These are phyloP conservation scores for Trichosanthes truncata DNA, from an alignment of 306 rosid species.

Conservation along the genomic window DNA sequence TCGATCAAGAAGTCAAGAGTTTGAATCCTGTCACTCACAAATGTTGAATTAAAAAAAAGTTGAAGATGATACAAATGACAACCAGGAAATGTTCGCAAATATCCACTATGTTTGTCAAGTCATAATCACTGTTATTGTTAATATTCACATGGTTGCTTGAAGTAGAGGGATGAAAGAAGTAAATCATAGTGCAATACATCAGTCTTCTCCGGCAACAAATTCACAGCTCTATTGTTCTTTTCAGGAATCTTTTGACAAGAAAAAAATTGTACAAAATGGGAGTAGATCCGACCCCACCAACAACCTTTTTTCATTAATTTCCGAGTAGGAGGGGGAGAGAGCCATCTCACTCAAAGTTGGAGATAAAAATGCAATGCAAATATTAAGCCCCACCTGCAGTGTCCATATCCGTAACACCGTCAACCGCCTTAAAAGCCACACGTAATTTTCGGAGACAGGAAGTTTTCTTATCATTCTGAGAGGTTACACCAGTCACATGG, in stretches of 20 bases:
- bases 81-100: not conserved
- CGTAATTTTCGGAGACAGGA: constrained; percentile 63
- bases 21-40: too few relatives aligned
- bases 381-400: constrained; percentile 72
- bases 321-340: not conserved
- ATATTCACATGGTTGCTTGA: not conserved
- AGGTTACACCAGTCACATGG: constrained; percentile 62
- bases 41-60: not conserved
- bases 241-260: not conserved
- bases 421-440: constrained; percentile 65
- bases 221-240: not conserved
- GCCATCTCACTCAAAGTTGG: constrained; percentile 11
- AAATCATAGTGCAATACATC: constrained; percentile 5
- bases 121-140: not conserved
- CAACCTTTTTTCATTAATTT: constrained; percentile 16
- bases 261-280: constrained; percentile 14
- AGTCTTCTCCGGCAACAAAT: constrained; percentile 3
- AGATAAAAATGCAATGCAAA: constrained; percentile 2
- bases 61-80: not conserved
- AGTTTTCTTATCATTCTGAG: constrained; percentile 43
- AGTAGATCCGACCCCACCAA: constrained; percentile 29
- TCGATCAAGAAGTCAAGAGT: too few relatives aligned
- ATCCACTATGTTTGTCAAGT: not conserved
- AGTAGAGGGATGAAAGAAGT: constrained; percentile 5
- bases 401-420: constrained; percentile 83